Base-by-base conservation (phyloP, 2,329 filamentous ascomycete genomes). In the Aspergillus hortae region DNA sequence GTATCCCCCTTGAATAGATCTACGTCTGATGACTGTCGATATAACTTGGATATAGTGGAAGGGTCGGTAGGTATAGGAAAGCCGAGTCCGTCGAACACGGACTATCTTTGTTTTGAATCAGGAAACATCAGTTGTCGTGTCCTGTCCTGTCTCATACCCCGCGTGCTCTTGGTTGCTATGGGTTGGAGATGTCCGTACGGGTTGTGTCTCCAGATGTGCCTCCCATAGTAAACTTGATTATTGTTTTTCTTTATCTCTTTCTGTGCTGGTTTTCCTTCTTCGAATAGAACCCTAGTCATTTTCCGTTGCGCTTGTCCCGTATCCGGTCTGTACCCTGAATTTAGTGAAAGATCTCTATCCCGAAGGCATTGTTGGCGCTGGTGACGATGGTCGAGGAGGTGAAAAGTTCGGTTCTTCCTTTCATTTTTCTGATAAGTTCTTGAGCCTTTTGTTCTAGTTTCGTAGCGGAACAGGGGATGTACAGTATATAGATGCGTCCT, bases 1-100 rank as follows among this genome's bases (percentile, higher is more conserved):
- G 90, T 38, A 95, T 95, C 60, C 90, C 90, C 32, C 65, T 82
- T 53, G 73, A 81, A 53, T 80, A 71, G 62, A 59, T 48, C 49
- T 49, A 44, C 48, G 47, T 46, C 44, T 51, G 42, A 46, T 52
- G 56, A 38, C 52, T 44, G 38, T 44, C 47, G 38, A 54, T 59
- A 56, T 59, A 59, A 52, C 44, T 44, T 44, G 44, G 49, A 44
- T 57, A 56, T 57, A 52, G 48, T 51, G 41, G 47, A 43, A 51
- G 51, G 23, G 15, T n/a, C 14, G 56, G 52, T 55, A 58, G 49
- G 53, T 56, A 52, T 59, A 48, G 55, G 48, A 51, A 48, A 38
- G 35, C 54, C 54, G 51, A 55, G 19, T 17, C 15, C 40, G 36
- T 55, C 33, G 5, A 54, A 49, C 27, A 49, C 32, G 46, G 56